Conservation (phyloP, 345 rosid species). For the Populus davidiana region DNA sequence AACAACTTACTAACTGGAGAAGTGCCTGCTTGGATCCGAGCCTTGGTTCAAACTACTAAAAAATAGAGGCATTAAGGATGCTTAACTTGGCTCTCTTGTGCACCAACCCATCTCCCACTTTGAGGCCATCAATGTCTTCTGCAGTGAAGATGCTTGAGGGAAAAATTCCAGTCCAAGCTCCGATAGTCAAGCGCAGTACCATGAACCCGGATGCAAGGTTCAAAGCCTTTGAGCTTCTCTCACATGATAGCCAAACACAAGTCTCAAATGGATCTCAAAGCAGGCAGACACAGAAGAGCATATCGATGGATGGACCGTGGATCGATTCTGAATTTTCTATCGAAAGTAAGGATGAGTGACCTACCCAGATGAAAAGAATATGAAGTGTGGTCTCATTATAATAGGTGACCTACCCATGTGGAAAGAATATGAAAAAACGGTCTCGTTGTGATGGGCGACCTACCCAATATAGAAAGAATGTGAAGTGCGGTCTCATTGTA, state of each 20-base stretch:
- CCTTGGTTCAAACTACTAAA: constrained; percentile 31
- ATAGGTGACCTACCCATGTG: no score
- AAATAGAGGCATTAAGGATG: constrained; percentile 63
- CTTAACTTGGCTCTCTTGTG: constrained; percentile 71
- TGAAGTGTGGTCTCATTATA: no score
- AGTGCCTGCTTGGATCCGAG: constrained; percentile 47
- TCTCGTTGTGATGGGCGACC: no score
- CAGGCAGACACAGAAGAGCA: constrained; percentile 39
- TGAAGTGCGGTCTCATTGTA: no score
- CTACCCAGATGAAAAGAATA: no score
- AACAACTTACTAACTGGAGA: constrained; percentile 71
- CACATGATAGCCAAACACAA: constrained; percentile 58
- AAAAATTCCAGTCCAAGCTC: constrained; percentile 63
- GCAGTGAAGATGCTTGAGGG: constrained; percentile 83
- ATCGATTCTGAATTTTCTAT: constrained; percentile 45
- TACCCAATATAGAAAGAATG: no score
- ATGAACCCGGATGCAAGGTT: constrained; percentile 59
- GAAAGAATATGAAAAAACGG: no score
- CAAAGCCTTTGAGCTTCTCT: constrained; percentile 68
- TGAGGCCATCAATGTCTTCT: constrained; percentile 85
- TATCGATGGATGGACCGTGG: constrained; percentile 67
- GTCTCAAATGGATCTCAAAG: constrained; percentile 40
- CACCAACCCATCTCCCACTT: constrained; percentile 85
- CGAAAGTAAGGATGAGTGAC: constrained; percentile 36
- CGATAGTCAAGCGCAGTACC: constrained; percentile 51